Base-by-base conservation (phyloP, 495 filamentous ascomycete genomes). In the Penicillium coprophilum region DNA sequence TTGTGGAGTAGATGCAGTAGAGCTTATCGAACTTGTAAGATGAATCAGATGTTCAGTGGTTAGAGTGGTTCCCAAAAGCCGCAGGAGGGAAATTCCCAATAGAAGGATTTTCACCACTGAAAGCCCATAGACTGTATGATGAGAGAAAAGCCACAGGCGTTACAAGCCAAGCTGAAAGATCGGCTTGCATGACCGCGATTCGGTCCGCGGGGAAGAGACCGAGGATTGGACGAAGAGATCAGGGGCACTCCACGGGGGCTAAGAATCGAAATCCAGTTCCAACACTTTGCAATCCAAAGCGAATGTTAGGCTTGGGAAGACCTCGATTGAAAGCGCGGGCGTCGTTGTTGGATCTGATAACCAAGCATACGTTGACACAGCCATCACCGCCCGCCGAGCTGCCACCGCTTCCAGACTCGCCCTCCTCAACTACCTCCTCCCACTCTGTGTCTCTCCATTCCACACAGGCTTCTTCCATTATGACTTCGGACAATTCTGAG, bases 271-370 rank as follows among this genome's bases (percentile, higher is more conserved):
- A 40, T 11, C 15, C 34, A 50, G 21, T 17, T 38, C 46, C 48
- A 44, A 58, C 36, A 20, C 13, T 32, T 28, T 28, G 44, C 10
- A 28, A 24, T 17, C 36, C 15, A 48, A 28, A 59, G 56, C 67
- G 73, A 63, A 85, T 85, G 82, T 78, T 86, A 71, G 83, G 84
- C 64, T 70, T 86, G 60, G 75, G 74, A 31, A 66, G 75, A 45
- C 86, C 82, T 67, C 82, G 80, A 66, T 71, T 92, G 61, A 85
- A 77, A 80, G 76, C 81, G 71, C 86, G 87, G 65, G 84, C 85
- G 50, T 92, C 89, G 46, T 75, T 91, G 61, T 80, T 90, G 70
- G 86, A 90, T 50, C 77, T 92, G 61, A 79, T 92, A 63, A 75
- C 76, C 63, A 30, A 54, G 41, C 47, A 23, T 39, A 48, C 62